Base-by-base conservation (phyloP, 2,329 filamentous ascomycete genomes). In the Fusarium haematococcum region DNA sequence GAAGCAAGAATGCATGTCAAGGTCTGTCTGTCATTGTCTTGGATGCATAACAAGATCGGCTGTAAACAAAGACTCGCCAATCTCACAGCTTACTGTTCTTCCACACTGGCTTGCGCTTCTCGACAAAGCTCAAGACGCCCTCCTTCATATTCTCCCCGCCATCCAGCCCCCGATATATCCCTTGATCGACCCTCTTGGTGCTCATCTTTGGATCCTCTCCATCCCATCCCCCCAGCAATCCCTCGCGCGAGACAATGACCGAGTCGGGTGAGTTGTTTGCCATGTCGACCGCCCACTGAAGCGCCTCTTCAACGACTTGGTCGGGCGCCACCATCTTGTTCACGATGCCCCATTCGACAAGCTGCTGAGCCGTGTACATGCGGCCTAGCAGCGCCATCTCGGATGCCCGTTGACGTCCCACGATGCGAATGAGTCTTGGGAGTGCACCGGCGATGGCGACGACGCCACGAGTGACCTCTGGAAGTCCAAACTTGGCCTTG, bases 181-280 rank as follows among this genome's bases (percentile, higher is more conserved):
- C 87, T 63, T 90, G 86, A 18, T 87, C 85, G 65, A 93, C 80
- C 72, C 89, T 79, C 69, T 84, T 85, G 39, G 91, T 94, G 11
- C 84, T 92, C 70, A 89, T 87, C 80, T 91, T 90, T 0, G 91
- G 92, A 13, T 91, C 90, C 23, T 91, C 83, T 1, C 87, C 88
- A 76, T 94, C 93, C 93, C 92, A 95, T 0, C 92, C 93, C 73
- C 93, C 82, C 81, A 92, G 89, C 60, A 97, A 79, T 0, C 93
- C 94, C 79, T 92, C 91, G 25, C 93, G 87, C 69, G 86, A 92
- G n/a, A 94, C 92, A 77, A 95, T 90, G 35, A 96, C 89, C 27
- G 92, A 87, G 82, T 97, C 94, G 3, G 94, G 94, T 75, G 91
- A 94, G 81, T 93, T 92, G 68, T 79, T 87, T 20, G 89, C 89